Conservation (phyloP, 129 eudicot species). For the Arctium lappa region DNA sequence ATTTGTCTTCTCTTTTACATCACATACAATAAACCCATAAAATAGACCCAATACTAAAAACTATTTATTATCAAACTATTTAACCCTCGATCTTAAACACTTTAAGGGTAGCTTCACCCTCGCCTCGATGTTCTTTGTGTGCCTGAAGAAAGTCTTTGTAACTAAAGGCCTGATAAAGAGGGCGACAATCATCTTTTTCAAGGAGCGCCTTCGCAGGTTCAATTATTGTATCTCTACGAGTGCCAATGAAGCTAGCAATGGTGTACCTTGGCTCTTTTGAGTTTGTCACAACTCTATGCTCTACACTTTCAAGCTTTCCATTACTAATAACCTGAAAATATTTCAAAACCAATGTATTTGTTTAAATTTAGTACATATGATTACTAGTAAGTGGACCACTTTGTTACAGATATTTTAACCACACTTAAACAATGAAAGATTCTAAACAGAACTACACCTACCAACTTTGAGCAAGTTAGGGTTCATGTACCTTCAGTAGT, state of each 20-base stretch:
- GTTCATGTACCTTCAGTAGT: conserved; percentile 36
- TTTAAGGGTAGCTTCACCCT: neutral
- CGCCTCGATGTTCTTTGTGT: neutral
- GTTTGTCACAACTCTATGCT: conserved; percentile 62
- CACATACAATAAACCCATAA: too few relatives aligned
- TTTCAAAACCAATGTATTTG: neutral
- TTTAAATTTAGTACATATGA: too few relatives aligned
- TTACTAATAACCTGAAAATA: conserved; percentile 50
- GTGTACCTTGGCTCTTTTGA: conserved; percentile 20
- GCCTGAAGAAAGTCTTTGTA: conserved; percentile 5
- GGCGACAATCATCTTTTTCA: neutral
- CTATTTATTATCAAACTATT: neutral
- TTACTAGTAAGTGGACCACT: neutral
- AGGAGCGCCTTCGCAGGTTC: conserved; percentile 38
- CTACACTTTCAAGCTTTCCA: conserved; percentile 47
- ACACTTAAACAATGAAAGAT: neutral
- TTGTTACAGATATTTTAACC: neutral
- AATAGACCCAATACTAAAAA: neutral
- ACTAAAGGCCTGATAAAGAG: neutral
- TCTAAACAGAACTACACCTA: neutral
- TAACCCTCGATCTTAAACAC: neutral
- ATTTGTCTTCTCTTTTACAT: too few relatives aligned
- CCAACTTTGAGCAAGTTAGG: neutral
- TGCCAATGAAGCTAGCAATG: conserved; percentile 41
- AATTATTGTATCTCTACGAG: conserved; percentile 30